Evolutionary conservation across 2,329 filamentous ascomycete species (phyloP), one percentile per base, ranked within the genome.

Genomic region (Colletotrichum cuscutae): DNA sequence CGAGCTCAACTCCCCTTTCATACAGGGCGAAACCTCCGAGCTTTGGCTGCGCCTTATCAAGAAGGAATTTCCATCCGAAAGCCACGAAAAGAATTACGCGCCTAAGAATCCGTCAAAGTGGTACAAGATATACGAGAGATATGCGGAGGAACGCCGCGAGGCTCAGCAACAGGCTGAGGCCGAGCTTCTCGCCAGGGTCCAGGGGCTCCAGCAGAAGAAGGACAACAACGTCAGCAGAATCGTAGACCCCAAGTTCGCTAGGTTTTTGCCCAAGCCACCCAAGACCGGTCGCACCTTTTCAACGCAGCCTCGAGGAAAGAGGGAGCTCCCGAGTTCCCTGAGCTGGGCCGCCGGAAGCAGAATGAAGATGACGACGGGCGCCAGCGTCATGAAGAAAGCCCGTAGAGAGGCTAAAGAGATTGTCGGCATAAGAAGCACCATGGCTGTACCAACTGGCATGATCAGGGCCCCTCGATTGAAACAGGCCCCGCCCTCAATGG

Each of bases 41-140:
- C 85, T 96, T 74, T 98, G 96, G 96, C 83, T 90, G 54, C 88
- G 89, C 32, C 89, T 98, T 78, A 97, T 98, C 81, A 89, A 90
- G 64, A 90, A 91, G 60, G 91, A 98, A 77, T 94, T 98, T 74
- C 91, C 91, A 2, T 84, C 89, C 68, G 92, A 91, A 81, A 82
- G 84, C 75, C 86, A 91, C 54, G 84, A 85, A 58, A 90, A 93
- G 79, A 89, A 90, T 30, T 89, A 91, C 76, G 85, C 90, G 28
- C 93, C 94, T 0, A 87, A 87, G 68, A 88, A 94, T 74, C 90
- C 92, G 0, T 85, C 86, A 46, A 91, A 90, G 72, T 98, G 95
- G 95, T 90, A 92, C 79, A 90, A 92, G 68, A 87, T 97, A 15
- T 98, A 97, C 83, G 85, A 88, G 75, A 90, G 91, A 75, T 92